Conservation (phyloP, 2,329 filamentous ascomycete species). For the Dryadomyces sulphureus region DNA sequence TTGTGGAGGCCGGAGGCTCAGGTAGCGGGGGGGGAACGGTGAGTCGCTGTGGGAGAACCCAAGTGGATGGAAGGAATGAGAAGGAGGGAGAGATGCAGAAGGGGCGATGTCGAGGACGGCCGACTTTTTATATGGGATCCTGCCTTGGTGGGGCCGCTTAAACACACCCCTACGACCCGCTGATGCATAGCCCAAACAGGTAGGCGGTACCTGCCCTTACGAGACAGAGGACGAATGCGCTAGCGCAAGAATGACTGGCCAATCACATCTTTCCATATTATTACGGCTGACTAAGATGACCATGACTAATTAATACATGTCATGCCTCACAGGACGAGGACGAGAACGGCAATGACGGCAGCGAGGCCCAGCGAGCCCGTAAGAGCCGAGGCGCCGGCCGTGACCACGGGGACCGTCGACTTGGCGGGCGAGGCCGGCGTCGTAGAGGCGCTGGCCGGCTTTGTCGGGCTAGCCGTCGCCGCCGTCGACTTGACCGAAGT, state of each 20-base stretch:
- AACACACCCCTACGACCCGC: no score
- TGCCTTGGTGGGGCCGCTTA: no score
- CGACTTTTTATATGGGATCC: no score
- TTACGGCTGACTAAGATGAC: no score
- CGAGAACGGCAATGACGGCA: constrained; percentile 3
- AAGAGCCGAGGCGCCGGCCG: constrained; percentile 7
- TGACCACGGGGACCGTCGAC: constrained; percentile 2
- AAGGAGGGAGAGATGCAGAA: not conserved
- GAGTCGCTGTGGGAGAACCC: not conserved
- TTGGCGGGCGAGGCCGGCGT: not conserved
- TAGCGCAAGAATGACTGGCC: no score
- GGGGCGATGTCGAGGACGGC: not conserved
- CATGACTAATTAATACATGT: no score
- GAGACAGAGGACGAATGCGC: no score
- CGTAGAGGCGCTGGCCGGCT: not conserved
- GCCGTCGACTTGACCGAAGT: no score
- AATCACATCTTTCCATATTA: no score
- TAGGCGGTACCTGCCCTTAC: no score
- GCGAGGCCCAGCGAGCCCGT: constrained; percentile 7
- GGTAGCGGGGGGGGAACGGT: not conserved
- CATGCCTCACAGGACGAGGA: not conserved
- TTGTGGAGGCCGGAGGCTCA: constrained; percentile 1
- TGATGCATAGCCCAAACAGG: no score
- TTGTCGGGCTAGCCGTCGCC: no score
- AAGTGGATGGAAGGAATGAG: not conserved